Base-by-base conservation (phyloP, 139 green algal species). In the Tetraselmis chui region DNA sequence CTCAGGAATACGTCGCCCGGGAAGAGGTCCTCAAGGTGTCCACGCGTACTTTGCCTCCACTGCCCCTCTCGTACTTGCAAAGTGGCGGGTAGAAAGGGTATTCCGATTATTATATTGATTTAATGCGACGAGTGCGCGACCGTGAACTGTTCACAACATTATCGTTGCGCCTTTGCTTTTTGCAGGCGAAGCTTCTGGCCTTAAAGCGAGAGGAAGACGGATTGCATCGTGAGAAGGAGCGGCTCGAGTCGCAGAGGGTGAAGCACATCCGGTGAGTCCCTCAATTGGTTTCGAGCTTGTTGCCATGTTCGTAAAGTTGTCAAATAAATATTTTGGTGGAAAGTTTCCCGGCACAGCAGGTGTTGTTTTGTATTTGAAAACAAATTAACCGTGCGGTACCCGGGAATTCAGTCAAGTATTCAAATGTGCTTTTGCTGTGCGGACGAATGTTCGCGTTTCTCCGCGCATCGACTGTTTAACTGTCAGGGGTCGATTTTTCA, bases 1-100 rank as follows among this genome's bases (percentile, higher is more conserved):
- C 81, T 32, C 77, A 84, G n/a, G 88, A 95, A 29, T 94, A 91
- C 79, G 86, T 95, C 1, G 86, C 86, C 25, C 83, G 88, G 79
- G 93, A 97, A 83, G 94, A 97, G 79, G 86, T 96, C 32, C 92
- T 89, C 89, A 96, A 96, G 91, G 90, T 92, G 30, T n/a, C n/a
- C n/a, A n/a, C n/a, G n/a, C n/a, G n/a, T n/a, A n/a, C n/a, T n/a
- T n/a, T n/a, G n/a, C n/a, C n/a, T n/a, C n/a, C n/a, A n/a, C n/a
- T n/a, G n/a, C n/a, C n/a, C n/a, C n/a, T n/a, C n/a, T n/a, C n/a
- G n/a, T n/a, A n/a, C n/a, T n/a, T n/a, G n/a, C n/a, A n/a, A n/a
- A n/a, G n/a, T 28, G 76, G 1, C 77, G 0, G 26, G 1, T 28
- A 29, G 1, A 0, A 32, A 83, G 84, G 75, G 79, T 74, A 76